Percentiles rank a stretch among this genome's conserved stretches.
These are phyloP conservation scores for Starmerella cellae DNA, from an alignment of 805 yeast species.

Conservation along the genomic window DNA sequence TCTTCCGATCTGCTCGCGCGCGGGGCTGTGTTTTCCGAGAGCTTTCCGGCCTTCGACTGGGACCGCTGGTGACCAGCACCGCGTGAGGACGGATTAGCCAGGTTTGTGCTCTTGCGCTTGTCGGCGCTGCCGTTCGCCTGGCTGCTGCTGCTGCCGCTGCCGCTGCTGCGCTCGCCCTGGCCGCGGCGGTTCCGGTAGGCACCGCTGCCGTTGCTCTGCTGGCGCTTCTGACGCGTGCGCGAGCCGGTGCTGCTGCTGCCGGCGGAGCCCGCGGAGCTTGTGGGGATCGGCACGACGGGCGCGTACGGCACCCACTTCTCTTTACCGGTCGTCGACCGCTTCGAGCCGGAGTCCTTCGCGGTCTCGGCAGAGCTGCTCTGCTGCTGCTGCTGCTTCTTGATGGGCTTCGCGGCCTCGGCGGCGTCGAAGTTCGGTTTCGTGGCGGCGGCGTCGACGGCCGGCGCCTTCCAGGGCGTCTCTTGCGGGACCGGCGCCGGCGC, in stretches of 20 bases:
- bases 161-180: neutral
- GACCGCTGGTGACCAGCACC: conserved; percentile 13
- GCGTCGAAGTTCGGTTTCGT: conserved; percentile 11
- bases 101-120: conserved; percentile 7
- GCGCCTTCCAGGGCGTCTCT: conserved; percentile 47
- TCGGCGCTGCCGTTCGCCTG: conserved; percentile 1
- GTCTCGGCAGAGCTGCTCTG: conserved; percentile 4
- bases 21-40: neutral
- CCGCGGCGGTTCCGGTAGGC: conserved; percentile 1
- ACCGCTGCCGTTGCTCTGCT: neutral
- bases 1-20: neutral
- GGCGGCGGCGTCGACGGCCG: conserved; percentile 11
- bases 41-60: conserved; percentile 5
- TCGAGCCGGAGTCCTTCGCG: conserved; percentile 6
- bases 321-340: conserved; percentile 31
- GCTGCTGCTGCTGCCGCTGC: conserved; percentile 1
- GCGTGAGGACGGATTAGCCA: neutral
- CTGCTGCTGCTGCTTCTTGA: conserved; percentile 10
- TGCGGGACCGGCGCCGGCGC: conserved; percentile 58
- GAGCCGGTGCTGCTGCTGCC: conserved; percentile 1
- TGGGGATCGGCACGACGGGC: conserved; percentile 17
- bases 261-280: neutral
- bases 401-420: conserved; percentile 9
- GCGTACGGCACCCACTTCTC: conserved; percentile 35
- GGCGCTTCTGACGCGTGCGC: conserved; percentile 7